phyloP scores from a whole-genome alignment of 805 yeast species.

The Isabelozyma heimii region DNA sequence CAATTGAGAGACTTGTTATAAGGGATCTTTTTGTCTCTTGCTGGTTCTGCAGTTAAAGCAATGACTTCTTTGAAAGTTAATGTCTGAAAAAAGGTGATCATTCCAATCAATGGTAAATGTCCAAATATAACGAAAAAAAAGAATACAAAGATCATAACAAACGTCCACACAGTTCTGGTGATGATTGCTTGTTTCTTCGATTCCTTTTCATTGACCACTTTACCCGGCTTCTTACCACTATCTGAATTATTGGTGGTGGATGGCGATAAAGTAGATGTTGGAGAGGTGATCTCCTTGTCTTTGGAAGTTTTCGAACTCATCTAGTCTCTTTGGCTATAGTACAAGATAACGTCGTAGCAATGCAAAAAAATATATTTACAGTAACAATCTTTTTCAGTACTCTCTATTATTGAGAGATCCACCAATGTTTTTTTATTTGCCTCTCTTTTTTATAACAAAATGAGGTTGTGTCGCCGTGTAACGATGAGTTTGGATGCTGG shows the following conservation, averaged over 20 bases:
- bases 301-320: neutral
- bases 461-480: neutral
- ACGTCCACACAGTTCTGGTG: slow-evolving; percentile 88
- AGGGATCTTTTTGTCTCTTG: slow-evolving; percentile 78
- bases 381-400: neutral
- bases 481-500: neutral
- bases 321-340: neutral
- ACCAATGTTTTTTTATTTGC: neutral
- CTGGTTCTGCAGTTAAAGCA: slow-evolving; percentile 78
- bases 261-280: neutral
- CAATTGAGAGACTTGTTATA: slow-evolving; percentile 83
- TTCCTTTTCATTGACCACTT: slow-evolving; percentile 43
- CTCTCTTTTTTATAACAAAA: no score
- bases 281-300: neutral
- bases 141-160: slow-evolving; percentile 82
- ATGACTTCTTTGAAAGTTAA: slow-evolving; percentile 91
- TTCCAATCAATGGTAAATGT: slow-evolving; percentile 72
- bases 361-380: neutral
- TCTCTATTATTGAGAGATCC: neutral
- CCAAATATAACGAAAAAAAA: slow-evolving; percentile 77
- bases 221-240: neutral
- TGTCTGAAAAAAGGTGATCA: slow-evolving; percentile 72
- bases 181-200: slow-evolving; percentile 80
- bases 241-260: neutral
- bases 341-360: neutral